Conservation (phyloP, 768 basidiomycete genomes). For the Lactifluus hygrophoroides region DNA sequence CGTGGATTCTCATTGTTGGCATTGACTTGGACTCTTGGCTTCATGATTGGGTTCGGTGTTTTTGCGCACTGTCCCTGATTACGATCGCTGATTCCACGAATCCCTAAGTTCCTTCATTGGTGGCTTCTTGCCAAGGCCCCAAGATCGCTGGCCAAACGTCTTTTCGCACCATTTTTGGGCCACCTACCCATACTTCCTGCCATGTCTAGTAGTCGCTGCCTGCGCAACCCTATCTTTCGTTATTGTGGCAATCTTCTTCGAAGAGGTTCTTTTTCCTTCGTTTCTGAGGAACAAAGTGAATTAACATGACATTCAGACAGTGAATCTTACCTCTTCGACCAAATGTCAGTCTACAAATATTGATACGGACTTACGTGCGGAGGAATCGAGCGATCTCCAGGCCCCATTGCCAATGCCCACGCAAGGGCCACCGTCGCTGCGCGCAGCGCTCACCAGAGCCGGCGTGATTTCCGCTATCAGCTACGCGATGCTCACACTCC, state of each 20-base stretch:
- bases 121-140: conserved; percentile 22
- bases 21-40: conserved; percentile 19
- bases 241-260: neutral
- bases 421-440: conserved; percentile 19
- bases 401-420: neutral
- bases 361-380: neutral
- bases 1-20: conserved; percentile 32
- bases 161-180: conserved; percentile 21
- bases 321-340: neutral
- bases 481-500: too few relatives aligned
- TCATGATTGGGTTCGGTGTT: conserved; percentile 3
- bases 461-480: too few relatives aligned
- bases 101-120: conserved; percentile 23
- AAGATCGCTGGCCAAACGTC: conserved; percentile 19
- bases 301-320: neutral
- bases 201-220: conserved; percentile 5
- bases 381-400: neutral
- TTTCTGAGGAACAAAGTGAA: neutral
- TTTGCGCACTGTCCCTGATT: neutral
- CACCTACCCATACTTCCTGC: conserved; percentile 23
- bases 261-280: neutral
- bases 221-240: neutral
- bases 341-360: neutral
- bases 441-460: too few relatives aligned
- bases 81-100: neutral